Evolutionary conservation across 2,329 filamentous ascomycete genomes (phyloP).

Genomic region (Annulohypoxylon truncatum): DNA sequence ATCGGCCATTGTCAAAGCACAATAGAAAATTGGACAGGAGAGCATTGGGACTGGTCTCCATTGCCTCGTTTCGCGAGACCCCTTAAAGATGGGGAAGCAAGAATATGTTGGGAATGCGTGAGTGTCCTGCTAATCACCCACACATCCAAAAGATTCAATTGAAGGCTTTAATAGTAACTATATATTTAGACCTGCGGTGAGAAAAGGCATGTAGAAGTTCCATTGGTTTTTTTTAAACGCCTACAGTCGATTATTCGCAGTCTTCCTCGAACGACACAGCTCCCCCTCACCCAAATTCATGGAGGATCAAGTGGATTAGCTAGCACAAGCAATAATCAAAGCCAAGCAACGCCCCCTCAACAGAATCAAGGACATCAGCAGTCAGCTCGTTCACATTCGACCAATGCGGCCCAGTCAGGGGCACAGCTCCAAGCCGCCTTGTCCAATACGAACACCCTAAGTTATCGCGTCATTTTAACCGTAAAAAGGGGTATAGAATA

Average conservation of each 20-base stretch:
- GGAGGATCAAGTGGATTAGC: not conserved
- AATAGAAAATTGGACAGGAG: not conserved
- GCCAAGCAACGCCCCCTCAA: not conserved
- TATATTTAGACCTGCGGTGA: conserved; percentile 10
- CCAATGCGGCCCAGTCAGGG: not conserved
- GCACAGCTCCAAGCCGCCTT: not conserved
- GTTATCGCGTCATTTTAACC: not conserved
- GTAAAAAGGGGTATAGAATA: conserved; percentile 9
- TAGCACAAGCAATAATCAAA: not conserved
- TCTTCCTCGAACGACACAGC: not conserved
- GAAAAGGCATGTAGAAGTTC: not conserved
- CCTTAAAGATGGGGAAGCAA: not conserved
- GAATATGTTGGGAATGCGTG: conserved; percentile 13
- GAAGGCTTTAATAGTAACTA: not conserved
- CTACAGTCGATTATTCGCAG: conserved; percentile 8
- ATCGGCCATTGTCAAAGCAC: not conserved
- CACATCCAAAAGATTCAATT: not conserved
- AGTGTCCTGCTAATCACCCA: not conserved
- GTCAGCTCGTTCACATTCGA: not conserved
- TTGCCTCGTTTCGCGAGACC: not conserved
- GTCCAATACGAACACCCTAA: not conserved
- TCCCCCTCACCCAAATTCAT: not conserved
- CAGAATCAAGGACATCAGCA: not conserved
- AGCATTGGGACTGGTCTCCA: conserved; percentile 16
- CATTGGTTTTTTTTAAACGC: not conserved